Conservation (phyloP, 176 grass and related monocot genomes). For the Avena sativa region DNA sequence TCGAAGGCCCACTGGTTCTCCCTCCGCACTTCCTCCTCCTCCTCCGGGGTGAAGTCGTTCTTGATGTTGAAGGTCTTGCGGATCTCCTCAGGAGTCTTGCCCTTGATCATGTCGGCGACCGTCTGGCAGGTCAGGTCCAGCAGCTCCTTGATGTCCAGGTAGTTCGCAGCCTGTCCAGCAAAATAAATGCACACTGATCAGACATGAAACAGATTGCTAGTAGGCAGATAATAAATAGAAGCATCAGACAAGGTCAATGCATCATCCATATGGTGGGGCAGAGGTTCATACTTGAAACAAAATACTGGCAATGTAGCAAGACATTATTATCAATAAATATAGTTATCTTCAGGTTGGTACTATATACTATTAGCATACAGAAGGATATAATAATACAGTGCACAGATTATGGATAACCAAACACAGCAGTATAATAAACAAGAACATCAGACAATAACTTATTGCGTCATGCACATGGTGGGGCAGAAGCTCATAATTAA, state of each 20-base stretch:
- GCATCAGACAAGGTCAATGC: too few relatives aligned
- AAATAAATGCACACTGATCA: not conserved
- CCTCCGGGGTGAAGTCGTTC: conserved; percentile 54
- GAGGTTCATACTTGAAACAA: not conserved
- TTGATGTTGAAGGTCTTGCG: conserved; percentile 63
- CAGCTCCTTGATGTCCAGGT: conserved; percentile 15
- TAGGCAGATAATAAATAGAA: too few relatives aligned
- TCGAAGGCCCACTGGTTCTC: conserved; percentile 40
- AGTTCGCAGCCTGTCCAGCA: conserved; percentile 53
- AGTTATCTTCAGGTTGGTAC: not conserved
- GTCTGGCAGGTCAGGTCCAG: too few relatives aligned
- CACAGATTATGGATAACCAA: too few relatives aligned
- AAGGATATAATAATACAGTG: too few relatives aligned
- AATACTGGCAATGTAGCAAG: not conserved
- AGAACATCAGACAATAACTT: too few relatives aligned
- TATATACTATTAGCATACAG: not conserved
- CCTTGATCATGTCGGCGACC: too few relatives aligned
- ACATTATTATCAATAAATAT: not conserved
- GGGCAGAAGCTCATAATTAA: too few relatives aligned
- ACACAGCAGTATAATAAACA: too few relatives aligned
- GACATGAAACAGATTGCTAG: not conserved
- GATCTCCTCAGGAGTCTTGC: conserved; percentile 42
- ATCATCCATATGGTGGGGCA: not conserved
- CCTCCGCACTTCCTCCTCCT: conserved; percentile 51
- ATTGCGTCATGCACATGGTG: too few relatives aligned